Evolutionary conservation across 139 green algal species (phyloP).

Genomic region (Microglena sp.): DNA sequence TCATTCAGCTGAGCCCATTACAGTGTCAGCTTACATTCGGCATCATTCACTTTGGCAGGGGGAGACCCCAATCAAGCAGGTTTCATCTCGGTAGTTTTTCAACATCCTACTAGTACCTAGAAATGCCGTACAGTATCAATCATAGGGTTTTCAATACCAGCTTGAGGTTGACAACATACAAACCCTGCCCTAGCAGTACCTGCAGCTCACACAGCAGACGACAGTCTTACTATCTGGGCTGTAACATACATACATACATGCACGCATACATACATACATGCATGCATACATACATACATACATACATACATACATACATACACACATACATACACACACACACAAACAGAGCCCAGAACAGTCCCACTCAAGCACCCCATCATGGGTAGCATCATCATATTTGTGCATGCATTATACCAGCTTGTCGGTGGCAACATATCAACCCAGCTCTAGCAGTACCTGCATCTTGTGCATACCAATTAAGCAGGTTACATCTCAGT

Average conservation of each 20-base stretch:
- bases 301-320: neutral
- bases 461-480: constrained; percentile 29
- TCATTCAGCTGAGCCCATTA: too few species aligned
- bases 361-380: constrained; percentile 18
- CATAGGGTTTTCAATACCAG: neutral
- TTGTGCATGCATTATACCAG: neutral
- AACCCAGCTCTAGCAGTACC: neutral
- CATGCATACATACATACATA: constrained; percentile 3
- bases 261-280: neutral
- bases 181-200: neutral
- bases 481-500: neutral
- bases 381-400: constrained; percentile 12
- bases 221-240: neutral
- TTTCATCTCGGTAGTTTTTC: neutral
- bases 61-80: neutral
- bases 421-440: constrained; percentile 17
- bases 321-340: constrained; percentile 3
- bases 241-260: constrained; percentile 3
- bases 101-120: neutral
- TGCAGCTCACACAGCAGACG: neutral
- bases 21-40: too few species aligned
- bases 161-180: neutral
- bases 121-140: too few species aligned
- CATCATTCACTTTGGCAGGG: too few species aligned
- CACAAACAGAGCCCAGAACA: too few species aligned